phyloP scores from a whole-genome alignment of 2,329 filamentous ascomycete genomes.

The Ceratocystis cubensis region DNA sequence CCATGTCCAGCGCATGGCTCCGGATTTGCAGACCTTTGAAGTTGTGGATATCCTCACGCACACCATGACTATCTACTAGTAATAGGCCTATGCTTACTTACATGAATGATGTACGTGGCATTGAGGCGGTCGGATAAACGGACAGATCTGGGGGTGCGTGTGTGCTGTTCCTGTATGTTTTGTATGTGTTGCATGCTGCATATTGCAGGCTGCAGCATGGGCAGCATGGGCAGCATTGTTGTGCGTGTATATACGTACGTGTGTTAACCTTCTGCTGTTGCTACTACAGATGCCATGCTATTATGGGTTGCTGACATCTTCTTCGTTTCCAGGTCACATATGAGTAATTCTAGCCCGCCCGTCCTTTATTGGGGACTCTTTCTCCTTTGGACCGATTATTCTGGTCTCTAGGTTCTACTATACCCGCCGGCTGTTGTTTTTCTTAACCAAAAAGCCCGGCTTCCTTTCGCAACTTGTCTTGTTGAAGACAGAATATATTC shows the following conservation, averaged over 20 bases:
- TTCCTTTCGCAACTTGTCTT: background rate
- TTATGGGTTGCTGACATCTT: too few species aligned
- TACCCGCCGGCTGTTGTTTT: too few species aligned
- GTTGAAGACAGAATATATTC: slow-evolving; percentile 3
- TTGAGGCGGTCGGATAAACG: background rate
- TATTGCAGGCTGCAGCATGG: too few species aligned
- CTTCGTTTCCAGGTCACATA: background rate
- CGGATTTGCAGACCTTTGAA: background rate
- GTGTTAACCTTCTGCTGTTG: background rate
- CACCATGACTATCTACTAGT: slow-evolving; percentile 3
- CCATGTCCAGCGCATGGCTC: background rate
- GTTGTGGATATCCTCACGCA: slow-evolving; percentile 1
- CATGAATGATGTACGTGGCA: background rate
- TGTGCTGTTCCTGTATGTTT: background rate
- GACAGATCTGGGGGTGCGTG: background rate
- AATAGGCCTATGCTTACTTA: background rate
- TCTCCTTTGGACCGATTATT: background rate
- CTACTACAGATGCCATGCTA: background rate
- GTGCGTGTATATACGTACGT: background rate
- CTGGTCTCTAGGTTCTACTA: background rate
- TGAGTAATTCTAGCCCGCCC: background rate
- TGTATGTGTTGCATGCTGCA: too few species aligned
- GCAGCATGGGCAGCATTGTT: background rate
- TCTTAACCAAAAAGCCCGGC: background rate
- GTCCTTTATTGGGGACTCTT: background rate